Evolutionary conservation across 1,139 yeast genomes (phyloP), one percentile per base, ranked within the genome.

Genomic region (Hemisphaericaspora xylofermentans): DNA sequence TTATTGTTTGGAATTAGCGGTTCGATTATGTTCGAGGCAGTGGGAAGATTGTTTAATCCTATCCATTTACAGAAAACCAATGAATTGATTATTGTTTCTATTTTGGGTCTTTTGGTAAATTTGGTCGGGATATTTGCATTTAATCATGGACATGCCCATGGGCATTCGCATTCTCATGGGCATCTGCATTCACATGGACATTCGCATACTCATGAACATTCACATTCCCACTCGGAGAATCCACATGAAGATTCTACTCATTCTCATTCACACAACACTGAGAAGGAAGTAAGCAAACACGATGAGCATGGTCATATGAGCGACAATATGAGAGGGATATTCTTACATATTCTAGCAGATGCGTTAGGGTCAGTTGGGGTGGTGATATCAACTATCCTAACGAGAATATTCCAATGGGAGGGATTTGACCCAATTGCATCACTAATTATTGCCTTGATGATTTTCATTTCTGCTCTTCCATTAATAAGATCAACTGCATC

Each of bases 341-440:
- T 93, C 53, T 68, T 93, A 34, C 99, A 93, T 54, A 87, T 93
- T 34, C 63, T 93, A 36, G 98, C 99, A 0, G 99, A 93, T 55
- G 93, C 98, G 0, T 68, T 94, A 26, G 98, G 99, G 0, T 91
- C 98, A 0, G 95, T 89, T 0, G 98, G 98, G 5, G 99, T 94
- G 18, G 93, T 94, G 10, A 63, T 88, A 0, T 89, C 98, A 0
- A 93, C 98, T 0, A 43, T 84, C 2, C 61, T 84, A 31, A 81
- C 86, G 17, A 80, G 79, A 43, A 46, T 75, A 13, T 76, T 82
- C 57, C 64, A 71, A 16, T 75, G 83, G 64, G 70, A 76, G 32
- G 86, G 87, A 1, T 87, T 88, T 57, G 99, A 93, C 57, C 97
- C 99, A 0, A 63, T 93, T 16, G 96, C 98, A 0, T 91, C 98